Conservation (phyloP, 2,329 filamentous ascomycete genomes). For the Teratosphaeria viscida region DNA sequence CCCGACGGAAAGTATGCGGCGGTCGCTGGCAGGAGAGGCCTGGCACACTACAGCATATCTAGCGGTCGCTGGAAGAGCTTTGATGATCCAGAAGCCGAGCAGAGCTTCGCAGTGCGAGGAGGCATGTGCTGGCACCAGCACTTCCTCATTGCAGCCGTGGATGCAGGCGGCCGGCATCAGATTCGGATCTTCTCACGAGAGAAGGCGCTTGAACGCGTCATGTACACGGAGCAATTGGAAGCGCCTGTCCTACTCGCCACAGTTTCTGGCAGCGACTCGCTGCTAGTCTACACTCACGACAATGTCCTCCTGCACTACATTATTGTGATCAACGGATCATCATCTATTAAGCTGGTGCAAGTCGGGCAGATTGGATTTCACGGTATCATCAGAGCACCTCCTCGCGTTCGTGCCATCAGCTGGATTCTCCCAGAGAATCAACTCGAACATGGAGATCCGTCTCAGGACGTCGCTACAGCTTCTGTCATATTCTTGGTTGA, state of each 20-base stretch:
- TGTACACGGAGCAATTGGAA: constrained; percentile 68
- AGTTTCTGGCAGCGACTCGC: constrained; percentile 81
- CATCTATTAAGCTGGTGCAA: constrained; percentile 65
- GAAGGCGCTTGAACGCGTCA: constrained; percentile 60
- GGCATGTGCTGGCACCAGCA: constrained; percentile 99
- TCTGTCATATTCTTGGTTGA: constrained; percentile 95
- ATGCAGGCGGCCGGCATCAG: constrained; percentile 65
- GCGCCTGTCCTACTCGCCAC: constrained; percentile 85
- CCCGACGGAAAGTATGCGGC: constrained; percentile 89
- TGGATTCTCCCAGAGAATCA: constrained; percentile 93
- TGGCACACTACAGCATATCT: constrained; percentile 91
- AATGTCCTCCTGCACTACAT: constrained; percentile 94
- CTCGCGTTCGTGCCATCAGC: constrained; percentile 81
- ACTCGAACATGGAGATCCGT: constrained; percentile 81
- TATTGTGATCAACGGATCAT: constrained; percentile 58
- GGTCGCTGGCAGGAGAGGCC: constrained; percentile 81
- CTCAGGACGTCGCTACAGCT: constrained; percentile 86
- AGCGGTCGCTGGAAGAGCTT: constrained; percentile 97
- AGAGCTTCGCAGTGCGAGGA: constrained; percentile 82
- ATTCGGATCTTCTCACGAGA: constrained; percentile 90
- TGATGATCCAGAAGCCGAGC: constrained; percentile 66
- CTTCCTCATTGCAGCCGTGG: constrained; percentile 85
- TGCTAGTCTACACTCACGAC: constrained; percentile 94
- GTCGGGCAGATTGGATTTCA: constrained; percentile 98
- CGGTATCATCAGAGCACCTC: constrained; percentile 87